Base-by-base conservation (phyloP, 805 yeast species). In the Tetrapisispora nanseiensis region DNA sequence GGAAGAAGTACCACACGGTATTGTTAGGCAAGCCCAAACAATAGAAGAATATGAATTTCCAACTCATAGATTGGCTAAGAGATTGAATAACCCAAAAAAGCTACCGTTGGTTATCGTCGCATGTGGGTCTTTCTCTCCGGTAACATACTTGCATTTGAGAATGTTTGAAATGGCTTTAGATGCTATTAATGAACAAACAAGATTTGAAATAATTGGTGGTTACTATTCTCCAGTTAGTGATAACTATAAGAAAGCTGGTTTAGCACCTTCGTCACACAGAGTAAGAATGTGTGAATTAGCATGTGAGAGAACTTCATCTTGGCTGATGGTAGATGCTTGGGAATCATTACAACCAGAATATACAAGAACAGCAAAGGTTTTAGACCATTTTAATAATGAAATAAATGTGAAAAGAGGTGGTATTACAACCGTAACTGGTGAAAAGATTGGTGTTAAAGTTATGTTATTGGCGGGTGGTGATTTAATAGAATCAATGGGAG, bases 321-420 rank as follows among this genome's bases (percentile, higher is more conserved):
- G 98, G 98, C 71, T 92, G 31, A 92, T 92, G 98, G 98, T 92
- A 23, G 98, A 92, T 62, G 97, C 97, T 1, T 92, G 98, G 98
- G 98, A 92, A 66, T 82, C 94, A 3, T 69, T 92, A 46, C 98
- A 92, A 63, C 84, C 85, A 1, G 73, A 78, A 36, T 92, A 92
- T 62, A 86, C 95, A 22, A 74, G 98, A 51, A 92, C 98, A 0
- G 97, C 97, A 2, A 74, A 86, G 42, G 98, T 92, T 6, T 71
- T 92, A 57, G 98, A 92, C 61, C 98, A 92, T 63, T 92, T 92
- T 66, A 90, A 92, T 63, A 86, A 89, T 56, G 98, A 92, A 56
- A 82, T 92, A 50, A 92, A 92, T 61, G 78, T 87, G 46, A 85
- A 83, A 58, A 69, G 95, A 44, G 89, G 94, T 18, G 98, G 98